Evolutionary conservation across 2,329 filamentous ascomycete species (phyloP).

Genomic region (Bertia moriformis): DNA sequence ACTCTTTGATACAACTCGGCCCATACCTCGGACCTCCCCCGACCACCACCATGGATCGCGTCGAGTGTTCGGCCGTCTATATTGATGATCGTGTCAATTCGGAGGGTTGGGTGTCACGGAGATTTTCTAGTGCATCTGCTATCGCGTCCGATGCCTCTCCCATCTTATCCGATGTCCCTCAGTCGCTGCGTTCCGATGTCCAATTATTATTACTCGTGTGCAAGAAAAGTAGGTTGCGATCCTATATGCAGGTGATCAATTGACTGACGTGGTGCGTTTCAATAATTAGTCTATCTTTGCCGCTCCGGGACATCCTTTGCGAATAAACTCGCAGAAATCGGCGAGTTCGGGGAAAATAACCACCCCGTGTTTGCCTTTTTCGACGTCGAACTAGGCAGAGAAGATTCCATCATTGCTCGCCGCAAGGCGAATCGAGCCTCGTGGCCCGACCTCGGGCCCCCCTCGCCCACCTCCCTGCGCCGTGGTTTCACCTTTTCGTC

Average conservation of each 20-base stretch:
- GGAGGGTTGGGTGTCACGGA: neutral
- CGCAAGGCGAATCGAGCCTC: constrained; percentile 7
- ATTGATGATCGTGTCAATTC: neutral
- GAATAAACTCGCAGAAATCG: constrained; percentile 32
- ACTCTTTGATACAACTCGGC: neutral
- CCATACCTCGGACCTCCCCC: too few relatives aligned
- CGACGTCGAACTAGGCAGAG: constrained; percentile 23
- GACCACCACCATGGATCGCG: constrained; percentile 1
- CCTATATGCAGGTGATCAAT: too few relatives aligned
- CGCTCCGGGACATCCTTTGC: constrained; percentile 34
- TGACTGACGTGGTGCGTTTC: too few relatives aligned
- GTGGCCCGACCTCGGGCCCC: constrained; percentile 12
- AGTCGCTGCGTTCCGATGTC: neutral
- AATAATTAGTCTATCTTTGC: constrained; percentile 40
- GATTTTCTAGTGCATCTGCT: neutral
- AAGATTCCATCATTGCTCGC: constrained; percentile 7
- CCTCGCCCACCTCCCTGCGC: constrained; percentile 14
- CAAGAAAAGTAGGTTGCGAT: neutral
- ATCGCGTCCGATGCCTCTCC: neutral
- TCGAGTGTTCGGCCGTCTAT: neutral
- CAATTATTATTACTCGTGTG: neutral
- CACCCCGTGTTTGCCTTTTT: constrained; percentile 40
- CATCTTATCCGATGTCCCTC: neutral
- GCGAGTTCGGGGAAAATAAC: constrained; percentile 24
- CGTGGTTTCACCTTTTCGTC: constrained; percentile 23